Percentiles rank a stretch among this genome's conserved stretches.
Evolutionary conservation across 1,284 basidiomycete species (phyloP).

Genomic region (Ustilago sp.): DNA sequence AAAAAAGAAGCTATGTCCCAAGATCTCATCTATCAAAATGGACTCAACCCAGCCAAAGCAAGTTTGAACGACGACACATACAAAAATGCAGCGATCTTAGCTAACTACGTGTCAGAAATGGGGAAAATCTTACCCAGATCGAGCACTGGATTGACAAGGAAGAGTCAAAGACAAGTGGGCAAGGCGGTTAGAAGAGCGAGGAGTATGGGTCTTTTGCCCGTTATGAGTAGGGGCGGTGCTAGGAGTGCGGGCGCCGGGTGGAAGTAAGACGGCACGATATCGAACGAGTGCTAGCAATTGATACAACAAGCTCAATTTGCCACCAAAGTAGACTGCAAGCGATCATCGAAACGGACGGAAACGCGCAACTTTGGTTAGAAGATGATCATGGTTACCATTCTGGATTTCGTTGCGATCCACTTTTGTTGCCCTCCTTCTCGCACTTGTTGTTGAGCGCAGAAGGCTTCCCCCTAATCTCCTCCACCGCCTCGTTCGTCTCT

Average conservation of each 20-base stretch:
- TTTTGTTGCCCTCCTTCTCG: not conserved
- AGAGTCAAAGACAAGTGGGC: conserved; percentile 82
- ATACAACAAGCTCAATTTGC: no score
- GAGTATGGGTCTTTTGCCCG: conserved; percentile 88
- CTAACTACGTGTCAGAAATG: conserved; percentile 81
- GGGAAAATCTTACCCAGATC: conserved; percentile 83
- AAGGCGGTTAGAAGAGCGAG: conserved; percentile 91
- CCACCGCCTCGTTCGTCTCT: conserved; percentile 13
- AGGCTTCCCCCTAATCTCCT: conserved; percentile 21
- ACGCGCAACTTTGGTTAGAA: not conserved
- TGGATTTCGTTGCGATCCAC: not conserved
- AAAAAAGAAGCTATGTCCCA: conserved; percentile 45
- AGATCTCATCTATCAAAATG: conserved; percentile 74
- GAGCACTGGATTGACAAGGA: conserved; percentile 81
- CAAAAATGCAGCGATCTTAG: conserved; percentile 78
- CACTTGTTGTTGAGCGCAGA: conserved; percentile 16
- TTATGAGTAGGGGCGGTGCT: conserved; percentile 56
- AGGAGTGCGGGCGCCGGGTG: conserved; percentile 42
- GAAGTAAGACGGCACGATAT: conserved; percentile 20
- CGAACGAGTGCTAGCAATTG: no score
- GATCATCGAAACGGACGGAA: no score
- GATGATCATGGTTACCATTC: not conserved
- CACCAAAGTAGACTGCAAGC: not conserved
- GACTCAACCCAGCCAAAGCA: conserved; percentile 68
- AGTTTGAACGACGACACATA: conserved; percentile 71